Evolutionary conservation across 257 asterid genomes (phyloP), one percentile per base, ranked within the genome.

Genomic region (Voacanga thouarsii): DNA sequence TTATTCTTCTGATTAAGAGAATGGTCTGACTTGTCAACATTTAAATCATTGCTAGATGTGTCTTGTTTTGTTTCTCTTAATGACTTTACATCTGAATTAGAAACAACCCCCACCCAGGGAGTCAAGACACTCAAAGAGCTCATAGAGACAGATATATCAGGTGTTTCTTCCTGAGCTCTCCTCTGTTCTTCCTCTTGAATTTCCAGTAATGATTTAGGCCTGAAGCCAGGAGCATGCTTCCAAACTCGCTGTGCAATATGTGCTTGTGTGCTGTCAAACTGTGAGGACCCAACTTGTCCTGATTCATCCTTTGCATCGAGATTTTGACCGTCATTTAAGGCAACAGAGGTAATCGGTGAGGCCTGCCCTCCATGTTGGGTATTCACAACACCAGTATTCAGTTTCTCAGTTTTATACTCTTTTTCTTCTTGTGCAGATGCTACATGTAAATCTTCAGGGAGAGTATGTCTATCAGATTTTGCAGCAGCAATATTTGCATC

Each of bases 221-320:
- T 94, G 87, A 96, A 92, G 76, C 97, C 97, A 79, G 99, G 96
- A 78, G 99, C 97, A 81, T 93, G 93, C 86, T 96, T 96, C 99
- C 99, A 96, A 72, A 95, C 97, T 43, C 96, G 90, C 66, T 84
- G 91, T 72, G 83, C 92, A 72, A 86, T 53, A 30, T 76, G 85
- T 64, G 83, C 80, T 83, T 86, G 91, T 45, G 61, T 24, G 63
- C 74, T 37, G 57, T 76, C 80, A 41, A 74, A 65, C 80, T 84
- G 90, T 66, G 86, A 59, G 61, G 80, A 77, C 43, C 75, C 81
- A 74, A 66, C 81, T 79, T 85, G 86, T 71, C 82, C 91, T 12
- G 82, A 77, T 76, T 81, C 86, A 57, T 8, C 78, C 63, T 81
- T 84, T 49, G 79, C 43, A 81, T 85, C 88, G 71, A 74, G 74